A percentile compares a stretch with the other conserved stretches of the same genome.
phyloP scores from a whole-genome alignment of 2,329 filamentous ascomycete species.

The Epichloe amarillans region DNA sequence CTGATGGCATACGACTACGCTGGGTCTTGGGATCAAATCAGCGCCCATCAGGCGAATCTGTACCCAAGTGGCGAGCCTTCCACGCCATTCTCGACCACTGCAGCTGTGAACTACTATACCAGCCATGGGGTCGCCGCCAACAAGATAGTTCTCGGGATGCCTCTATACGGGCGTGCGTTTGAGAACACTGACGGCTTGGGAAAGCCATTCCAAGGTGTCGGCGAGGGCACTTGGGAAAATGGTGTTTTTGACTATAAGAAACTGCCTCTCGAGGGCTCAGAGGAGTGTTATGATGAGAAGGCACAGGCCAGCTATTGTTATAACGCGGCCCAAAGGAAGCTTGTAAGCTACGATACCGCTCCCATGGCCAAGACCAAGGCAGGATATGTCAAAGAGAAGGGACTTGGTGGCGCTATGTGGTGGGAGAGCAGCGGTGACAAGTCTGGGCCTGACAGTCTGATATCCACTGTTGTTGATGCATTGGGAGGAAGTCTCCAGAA shows the following conservation, averaged over 20 bases:
- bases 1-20: conserved; percentile 84
- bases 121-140: conserved; percentile 45
- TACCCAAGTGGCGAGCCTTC: conserved; percentile 44
- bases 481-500: conserved; percentile 45
- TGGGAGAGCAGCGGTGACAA: conserved; percentile 83
- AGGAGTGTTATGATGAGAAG: conserved; percentile 49
- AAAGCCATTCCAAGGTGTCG: conserved; percentile 53
- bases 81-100: conserved; percentile 67
- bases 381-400: conserved; percentile 50
- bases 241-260: conserved; percentile 85
- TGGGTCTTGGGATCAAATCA: conserved; percentile 60
- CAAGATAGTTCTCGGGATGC: conserved; percentile 86
- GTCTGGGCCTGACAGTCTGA: conserved; percentile 50
- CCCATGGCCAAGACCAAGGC: conserved; percentile 56
- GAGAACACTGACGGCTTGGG: conserved; percentile 65
- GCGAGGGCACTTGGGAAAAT: conserved; percentile 70
- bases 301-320: conserved; percentile 68
- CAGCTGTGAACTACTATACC: conserved; percentile 60
- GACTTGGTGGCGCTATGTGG: conserved; percentile 90
- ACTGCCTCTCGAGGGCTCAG: conserved; percentile 54
- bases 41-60: conserved; percentile 75
- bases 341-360: conserved; percentile 72
- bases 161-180: conserved; percentile 81
- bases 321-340: conserved; percentile 42
- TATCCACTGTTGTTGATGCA: conserved; percentile 45